Conservation (phyloP, 2,329 filamentous ascomycete species). For the Penicillium janthinellum region DNA sequence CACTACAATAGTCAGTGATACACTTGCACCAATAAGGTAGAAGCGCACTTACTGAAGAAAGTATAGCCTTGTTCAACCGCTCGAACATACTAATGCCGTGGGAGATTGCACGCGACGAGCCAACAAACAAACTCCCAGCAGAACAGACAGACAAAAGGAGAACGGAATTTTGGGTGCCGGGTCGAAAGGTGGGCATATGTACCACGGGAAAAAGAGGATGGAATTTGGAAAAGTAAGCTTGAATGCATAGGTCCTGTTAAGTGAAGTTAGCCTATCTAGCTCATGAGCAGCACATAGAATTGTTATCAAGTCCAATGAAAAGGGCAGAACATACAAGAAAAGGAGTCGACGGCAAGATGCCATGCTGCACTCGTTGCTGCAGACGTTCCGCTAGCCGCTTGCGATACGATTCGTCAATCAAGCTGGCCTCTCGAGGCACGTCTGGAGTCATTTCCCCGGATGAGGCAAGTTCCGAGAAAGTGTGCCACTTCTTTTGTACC, state of each 20-base stretch:
- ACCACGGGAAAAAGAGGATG: conserved; percentile 29
- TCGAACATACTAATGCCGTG: conserved; percentile 30
- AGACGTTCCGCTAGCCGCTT: conserved; percentile 15
- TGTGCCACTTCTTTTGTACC: conserved; percentile 14
- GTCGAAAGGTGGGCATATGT: conserved; percentile 27
- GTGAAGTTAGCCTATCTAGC: neutral
- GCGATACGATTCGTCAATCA: conserved; percentile 19
- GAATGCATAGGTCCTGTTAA: conserved; percentile 27
- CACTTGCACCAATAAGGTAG: no score
- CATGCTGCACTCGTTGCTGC: conserved; percentile 15
- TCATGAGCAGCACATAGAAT: neutral
- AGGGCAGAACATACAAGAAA: conserved; percentile 18
- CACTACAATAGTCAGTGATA: conserved; percentile 8
- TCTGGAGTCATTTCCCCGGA: conserved; percentile 10
- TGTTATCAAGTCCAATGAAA: neutral
- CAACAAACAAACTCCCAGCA: conserved; percentile 26
- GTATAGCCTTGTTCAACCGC: conserved; percentile 27
- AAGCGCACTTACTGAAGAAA: conserved; percentile 15
- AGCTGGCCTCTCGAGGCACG: neutral
- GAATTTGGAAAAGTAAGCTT: conserved; percentile 28
- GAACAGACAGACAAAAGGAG: conserved; percentile 30
- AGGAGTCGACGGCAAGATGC: conserved; percentile 18
- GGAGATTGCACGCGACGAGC: conserved; percentile 18
- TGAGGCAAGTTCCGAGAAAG: conserved; percentile 1
- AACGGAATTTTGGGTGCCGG: conserved; percentile 20